phyloP scores from a whole-genome alignment of 352 stramenopile species.

The Blastocystis hominis region DNA sequence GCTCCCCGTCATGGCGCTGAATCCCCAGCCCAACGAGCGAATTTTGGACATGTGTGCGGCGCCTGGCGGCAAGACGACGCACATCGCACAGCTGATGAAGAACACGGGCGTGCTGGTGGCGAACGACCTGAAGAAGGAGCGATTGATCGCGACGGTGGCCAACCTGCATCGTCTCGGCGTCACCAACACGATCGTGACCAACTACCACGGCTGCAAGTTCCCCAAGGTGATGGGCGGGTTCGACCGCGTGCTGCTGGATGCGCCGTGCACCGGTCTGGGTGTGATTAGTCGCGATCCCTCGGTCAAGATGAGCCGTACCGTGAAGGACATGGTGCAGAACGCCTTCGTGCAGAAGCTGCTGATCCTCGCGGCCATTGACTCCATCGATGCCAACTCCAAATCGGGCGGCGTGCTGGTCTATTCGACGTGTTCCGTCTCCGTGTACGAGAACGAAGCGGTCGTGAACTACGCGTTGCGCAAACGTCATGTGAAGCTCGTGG shows the following conservation, averaged over 20 bases:
- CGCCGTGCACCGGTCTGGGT: constrained; percentile 89
- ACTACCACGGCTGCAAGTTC: constrained; percentile 88
- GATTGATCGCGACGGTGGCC: constrained; percentile 88
- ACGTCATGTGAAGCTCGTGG: constrained; percentile 90
- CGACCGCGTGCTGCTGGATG: constrained; percentile 93
- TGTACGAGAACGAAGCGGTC: constrained; percentile 82
- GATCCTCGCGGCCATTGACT: constrained; percentile 92
- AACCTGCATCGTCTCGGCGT: constrained; percentile 96
- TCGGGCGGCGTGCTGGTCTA: constrained; percentile 95
- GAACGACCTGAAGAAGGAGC: constrained; percentile 95
- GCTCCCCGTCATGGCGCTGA: constrained; percentile 91
- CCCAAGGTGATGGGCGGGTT: constrained; percentile 86
- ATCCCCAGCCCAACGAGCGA: constrained; percentile 85
- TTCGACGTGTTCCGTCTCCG: constrained; percentile 84
- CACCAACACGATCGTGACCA: constrained; percentile 86
- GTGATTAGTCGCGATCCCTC: constrained; percentile 94
- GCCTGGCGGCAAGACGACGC: constrained; percentile 95
- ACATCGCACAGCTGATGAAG: constrained; percentile 97
- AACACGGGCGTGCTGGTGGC: constrained; percentile 94
- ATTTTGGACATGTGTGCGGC: constrained; percentile 95
- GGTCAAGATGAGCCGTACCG: constrained; percentile 94
- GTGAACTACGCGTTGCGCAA: constrained; percentile 96
- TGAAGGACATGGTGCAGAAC: constrained; percentile 79
- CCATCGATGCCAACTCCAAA: constrained; percentile 84
- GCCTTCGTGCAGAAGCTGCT: constrained; percentile 97